Evolutionary conservation across 2,329 filamentous ascomycete species (phyloP).

Genomic region (Aspergillus awamori): DNA sequence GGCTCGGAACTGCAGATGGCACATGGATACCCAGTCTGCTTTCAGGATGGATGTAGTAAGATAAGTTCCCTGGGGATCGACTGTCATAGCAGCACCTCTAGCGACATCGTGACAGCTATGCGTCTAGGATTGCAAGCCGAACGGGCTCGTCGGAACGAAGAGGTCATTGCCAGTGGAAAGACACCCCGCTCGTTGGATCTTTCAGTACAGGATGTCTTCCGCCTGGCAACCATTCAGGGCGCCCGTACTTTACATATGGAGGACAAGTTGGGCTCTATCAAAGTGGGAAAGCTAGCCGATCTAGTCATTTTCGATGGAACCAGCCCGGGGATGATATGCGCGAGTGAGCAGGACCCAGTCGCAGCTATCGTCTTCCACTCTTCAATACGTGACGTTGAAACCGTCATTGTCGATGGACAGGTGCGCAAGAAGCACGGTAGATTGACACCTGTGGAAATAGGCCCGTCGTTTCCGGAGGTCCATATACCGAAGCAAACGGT

Average conservation of each 20-base stretch:
- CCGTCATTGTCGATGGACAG: neutral
- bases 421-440: neutral
- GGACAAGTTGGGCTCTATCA: slow-evolving; percentile 30
- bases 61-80: slow-evolving; percentile 34
- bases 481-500: neutral
- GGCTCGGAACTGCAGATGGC: slow-evolving; percentile 38
- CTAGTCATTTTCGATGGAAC: slow-evolving; percentile 33
- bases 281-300: slow-evolving; percentile 34
- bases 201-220: slow-evolving; percentile 30
- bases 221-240: slow-evolving; percentile 35
- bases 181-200: slow-evolving; percentile 17
- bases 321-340: slow-evolving; percentile 31
- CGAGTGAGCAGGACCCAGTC: slow-evolving; percentile 31
- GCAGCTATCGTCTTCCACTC: slow-evolving; percentile 36
- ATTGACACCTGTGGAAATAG: neutral
- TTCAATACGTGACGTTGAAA: neutral
- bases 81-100: slow-evolving; percentile 35
- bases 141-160: slow-evolving; percentile 22
- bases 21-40: slow-evolving; percentile 30
- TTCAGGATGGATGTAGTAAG: slow-evolving; percentile 22
- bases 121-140: slow-evolving; percentile 30
- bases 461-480: neutral
- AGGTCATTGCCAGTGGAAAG: slow-evolving; percentile 13
- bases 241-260: slow-evolving; percentile 32
- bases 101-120: slow-evolving; percentile 31